These are phyloP conservation scores for Rhodofomes roseus DNA, from an alignment of 1,284 basidiomycete genomes.

Conservation along the genomic window DNA sequence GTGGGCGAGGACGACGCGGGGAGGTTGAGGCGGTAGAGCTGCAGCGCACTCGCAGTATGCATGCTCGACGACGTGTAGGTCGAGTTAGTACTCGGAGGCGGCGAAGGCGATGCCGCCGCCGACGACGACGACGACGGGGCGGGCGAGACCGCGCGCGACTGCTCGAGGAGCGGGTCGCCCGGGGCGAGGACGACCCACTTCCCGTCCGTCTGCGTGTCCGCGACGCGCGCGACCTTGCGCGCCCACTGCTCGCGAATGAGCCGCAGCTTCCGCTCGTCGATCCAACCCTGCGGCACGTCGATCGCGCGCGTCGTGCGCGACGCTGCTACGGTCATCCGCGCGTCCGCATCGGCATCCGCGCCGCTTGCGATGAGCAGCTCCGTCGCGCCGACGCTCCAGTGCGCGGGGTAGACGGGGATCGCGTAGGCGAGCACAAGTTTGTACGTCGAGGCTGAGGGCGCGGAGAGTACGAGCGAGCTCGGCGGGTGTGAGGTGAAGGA, in stretches of 20 bases:
- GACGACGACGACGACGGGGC: constrained; percentile 13
- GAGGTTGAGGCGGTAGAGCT: constrained; percentile 69
- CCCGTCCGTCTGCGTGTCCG: constrained; percentile 73
- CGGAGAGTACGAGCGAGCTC: constrained; percentile 64
- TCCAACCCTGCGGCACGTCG: constrained; percentile 68
- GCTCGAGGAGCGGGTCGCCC: constrained; percentile 22
- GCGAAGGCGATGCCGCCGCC: constrained; percentile 13
- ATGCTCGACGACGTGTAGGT: constrained; percentile 29
- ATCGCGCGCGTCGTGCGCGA: constrained; percentile 64
- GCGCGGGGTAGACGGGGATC: constrained; percentile 71
- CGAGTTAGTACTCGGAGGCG: constrained; percentile 25
- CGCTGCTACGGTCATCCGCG: constrained; percentile 26
- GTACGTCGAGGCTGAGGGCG: constrained; percentile 52
- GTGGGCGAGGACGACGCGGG: constrained; percentile 46
- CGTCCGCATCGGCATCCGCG: not conserved
- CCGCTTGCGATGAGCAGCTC: constrained; percentile 60
- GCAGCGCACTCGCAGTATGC: constrained; percentile 52
- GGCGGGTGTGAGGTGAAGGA: constrained; percentile 76
- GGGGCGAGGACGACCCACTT: constrained; percentile 81
- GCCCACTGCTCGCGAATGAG: constrained; percentile 69
- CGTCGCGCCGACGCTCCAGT: constrained; percentile 77
- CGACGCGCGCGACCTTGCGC: constrained; percentile 63
- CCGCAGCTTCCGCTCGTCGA: constrained; percentile 61
- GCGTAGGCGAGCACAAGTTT: constrained; percentile 71
- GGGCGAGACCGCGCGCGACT: constrained; percentile 5